Evolutionary conservation across 345 rosid species (phyloP), one percentile per base, ranked within the genome.

Genomic region (Streptanthus diversifolius): DNA sequence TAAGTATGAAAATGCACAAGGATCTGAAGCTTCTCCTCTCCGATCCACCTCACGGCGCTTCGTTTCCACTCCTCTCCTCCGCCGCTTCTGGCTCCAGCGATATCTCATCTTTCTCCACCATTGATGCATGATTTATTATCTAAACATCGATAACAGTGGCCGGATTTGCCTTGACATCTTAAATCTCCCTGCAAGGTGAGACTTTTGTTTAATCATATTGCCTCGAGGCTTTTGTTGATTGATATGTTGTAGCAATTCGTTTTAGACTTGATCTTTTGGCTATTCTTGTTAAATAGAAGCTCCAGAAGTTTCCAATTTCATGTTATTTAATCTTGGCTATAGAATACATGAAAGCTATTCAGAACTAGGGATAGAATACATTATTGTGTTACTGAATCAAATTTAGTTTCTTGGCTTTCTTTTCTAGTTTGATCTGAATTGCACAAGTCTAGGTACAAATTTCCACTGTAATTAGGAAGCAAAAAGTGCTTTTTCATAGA

Each of bases 151-250:
- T 49, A 85, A 74, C 8, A 87, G 92, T 25, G 98, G 98, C 61
- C 82, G 96, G 62, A 89, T 92, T 79, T 92, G 96, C 86, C 92
- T 92, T 25, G 97, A 92, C 77, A 88, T 92, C 69, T 85, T 92
- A 40, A 89, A 88, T 84, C 93, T 89, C 66, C 97, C 97, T 21
- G 93, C 14, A 89, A 92, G 90, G 96, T 86, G 24, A 49, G 21
- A 9, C 0, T 2, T 33, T 33, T 33, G 10, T 33, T 30, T 7
- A 30, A 1, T 30, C 8, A 5, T 30, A n/a, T 18, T 7, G 6
- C 8, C n/a, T 24, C 13, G 0, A 24, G 37, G 1, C 10, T 48
- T 48, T 21, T 30, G 33, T 32, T 41, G 18, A 29, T 11, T 68
- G 40, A 53, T 37, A 25, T 36, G 8, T 24, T 53, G 7, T n/a